These are phyloP conservation scores for Pseudopithomyces maydicus DNA, from an alignment of 2,329 filamentous ascomycete species.

Conservation along the genomic window DNA sequence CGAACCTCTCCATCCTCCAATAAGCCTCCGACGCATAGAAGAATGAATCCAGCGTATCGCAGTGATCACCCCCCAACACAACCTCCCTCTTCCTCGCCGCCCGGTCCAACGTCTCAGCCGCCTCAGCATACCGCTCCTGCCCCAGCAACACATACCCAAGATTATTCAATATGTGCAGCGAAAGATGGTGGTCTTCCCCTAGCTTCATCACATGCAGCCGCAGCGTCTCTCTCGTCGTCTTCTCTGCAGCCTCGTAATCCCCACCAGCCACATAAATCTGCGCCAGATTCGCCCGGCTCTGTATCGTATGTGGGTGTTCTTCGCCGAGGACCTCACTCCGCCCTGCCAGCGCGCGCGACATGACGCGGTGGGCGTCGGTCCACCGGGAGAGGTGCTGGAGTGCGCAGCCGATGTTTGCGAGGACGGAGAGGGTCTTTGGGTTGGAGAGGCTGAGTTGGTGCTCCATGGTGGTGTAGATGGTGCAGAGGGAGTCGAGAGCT, in stretches of 20 bases:
- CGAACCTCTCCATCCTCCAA: not conserved
- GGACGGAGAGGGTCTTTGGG: conserved; percentile 9
- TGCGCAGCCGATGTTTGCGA: conserved; percentile 4
- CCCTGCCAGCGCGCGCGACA: not conserved
- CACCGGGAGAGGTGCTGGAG: conserved; percentile 3
- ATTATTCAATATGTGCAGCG: conserved; percentile 8
- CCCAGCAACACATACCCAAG: not conserved
- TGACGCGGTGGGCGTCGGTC: not conserved
- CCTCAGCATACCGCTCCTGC: not conserved
- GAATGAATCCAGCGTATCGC: conserved; percentile 5
- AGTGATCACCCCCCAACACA: not conserved
- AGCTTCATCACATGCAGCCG: not conserved
- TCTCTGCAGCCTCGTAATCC: conserved; percentile 2
- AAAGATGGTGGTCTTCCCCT: conserved; percentile 6
- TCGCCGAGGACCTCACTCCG: conserved; percentile 1
- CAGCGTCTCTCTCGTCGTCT: conserved; percentile 2
- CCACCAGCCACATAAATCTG: conserved; percentile 4
- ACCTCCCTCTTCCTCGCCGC: conserved; percentile 1
- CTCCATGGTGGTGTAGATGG: not conserved
- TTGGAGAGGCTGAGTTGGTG: not conserved
- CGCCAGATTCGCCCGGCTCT: conserved; percentile 8
- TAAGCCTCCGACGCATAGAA: conserved; percentile 3
- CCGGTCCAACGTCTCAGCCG: not conserved
- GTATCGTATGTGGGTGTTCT: conserved; percentile 7
- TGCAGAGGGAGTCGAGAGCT: conserved; percentile 1